Evolutionary conservation across 2,329 filamentous ascomycete species (phyloP).

Genomic region (Chrysosporium queenslandicum): DNA sequence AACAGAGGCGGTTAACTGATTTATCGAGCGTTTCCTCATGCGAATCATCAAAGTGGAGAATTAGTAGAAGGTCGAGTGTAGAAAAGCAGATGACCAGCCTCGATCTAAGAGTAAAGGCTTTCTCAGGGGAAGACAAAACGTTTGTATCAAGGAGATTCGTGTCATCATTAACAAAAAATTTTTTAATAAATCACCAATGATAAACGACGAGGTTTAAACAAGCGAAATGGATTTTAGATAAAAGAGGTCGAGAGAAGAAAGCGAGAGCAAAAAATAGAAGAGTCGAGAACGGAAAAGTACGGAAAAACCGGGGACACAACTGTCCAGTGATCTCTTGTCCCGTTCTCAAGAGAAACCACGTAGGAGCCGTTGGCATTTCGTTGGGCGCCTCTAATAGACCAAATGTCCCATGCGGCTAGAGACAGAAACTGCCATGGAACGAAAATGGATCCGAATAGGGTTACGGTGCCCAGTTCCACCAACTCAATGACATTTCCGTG

Average conservation of each 20-base stretch:
- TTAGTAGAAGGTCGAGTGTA: conserved; percentile 4
- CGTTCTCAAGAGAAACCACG: too few species aligned
- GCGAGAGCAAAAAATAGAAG: not conserved
- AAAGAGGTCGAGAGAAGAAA: not conserved
- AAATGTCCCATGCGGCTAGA: too few species aligned
- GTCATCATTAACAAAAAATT: conserved; percentile 6
- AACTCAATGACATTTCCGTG: too few species aligned
- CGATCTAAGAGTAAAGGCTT: conserved; percentile 9
- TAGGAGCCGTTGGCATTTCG: too few species aligned
- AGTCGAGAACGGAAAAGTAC: not conserved
- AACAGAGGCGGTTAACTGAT: conserved; percentile 3
- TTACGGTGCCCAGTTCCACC: too few species aligned
- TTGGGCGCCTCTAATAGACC: too few species aligned
- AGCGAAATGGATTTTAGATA: not conserved
- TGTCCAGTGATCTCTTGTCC: too few species aligned
- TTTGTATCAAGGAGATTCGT: conserved; percentile 10
- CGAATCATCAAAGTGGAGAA: conserved; percentile 6
- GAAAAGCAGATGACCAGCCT: conserved; percentile 12
- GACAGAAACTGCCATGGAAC: too few species aligned
- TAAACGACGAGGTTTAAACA: not conserved
- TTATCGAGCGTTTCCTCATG: conserved; percentile 6
- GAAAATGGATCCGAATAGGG: too few species aligned
- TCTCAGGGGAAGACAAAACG: conserved; percentile 1
- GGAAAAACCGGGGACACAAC: not conserved
- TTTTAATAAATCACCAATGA: conserved; percentile 7